A percentile compares a stretch with the other conserved stretches of the same genome.
Conservation (phyloP, 2,329 filamentous ascomycete species). For the Rugonectria rugulosa region DNA sequence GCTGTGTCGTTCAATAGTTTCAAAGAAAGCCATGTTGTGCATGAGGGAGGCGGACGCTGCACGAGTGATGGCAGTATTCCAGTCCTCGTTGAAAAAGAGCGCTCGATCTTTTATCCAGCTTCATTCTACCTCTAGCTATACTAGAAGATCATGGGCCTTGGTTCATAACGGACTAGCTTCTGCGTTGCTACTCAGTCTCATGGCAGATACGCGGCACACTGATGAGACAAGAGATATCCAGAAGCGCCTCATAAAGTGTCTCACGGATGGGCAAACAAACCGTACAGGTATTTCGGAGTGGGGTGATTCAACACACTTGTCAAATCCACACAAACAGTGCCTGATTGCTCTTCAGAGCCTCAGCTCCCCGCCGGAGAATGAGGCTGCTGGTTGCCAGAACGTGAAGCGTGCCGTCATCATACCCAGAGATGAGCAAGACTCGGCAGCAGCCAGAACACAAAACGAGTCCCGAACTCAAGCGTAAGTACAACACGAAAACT, state of each 20-base stretch:
- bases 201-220: slow-evolving; percentile 5
- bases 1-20: slow-evolving; percentile 23
- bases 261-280: slow-evolving; percentile 14
- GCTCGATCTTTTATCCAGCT: slow-evolving; percentile 24
- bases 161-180: slow-evolving; percentile 32
- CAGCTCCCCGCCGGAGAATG: slow-evolving; percentile 9
- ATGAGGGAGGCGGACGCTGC: background rate
- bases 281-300: background rate
- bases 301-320: slow-evolving; percentile 12
- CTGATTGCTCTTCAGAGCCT: slow-evolving; percentile 24
- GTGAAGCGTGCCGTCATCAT: no score
- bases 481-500: no score
- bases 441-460: no score
- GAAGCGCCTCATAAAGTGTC: slow-evolving; percentile 15
- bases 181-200: slow-evolving; percentile 26
- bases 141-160: slow-evolving; percentile 31
- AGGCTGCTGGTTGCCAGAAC: background rate
- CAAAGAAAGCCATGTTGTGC: background rate
- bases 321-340: slow-evolving; percentile 23
- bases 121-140: slow-evolving; percentile 18
- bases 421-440: no score
- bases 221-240: slow-evolving; percentile 26
- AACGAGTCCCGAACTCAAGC: background rate
- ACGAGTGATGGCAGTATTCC: slow-evolving; percentile 5
- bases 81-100: slow-evolving; percentile 11